Conservation (phyloP, 2,329 filamentous ascomycete species). For the Tolypocladium amazonense region DNA sequence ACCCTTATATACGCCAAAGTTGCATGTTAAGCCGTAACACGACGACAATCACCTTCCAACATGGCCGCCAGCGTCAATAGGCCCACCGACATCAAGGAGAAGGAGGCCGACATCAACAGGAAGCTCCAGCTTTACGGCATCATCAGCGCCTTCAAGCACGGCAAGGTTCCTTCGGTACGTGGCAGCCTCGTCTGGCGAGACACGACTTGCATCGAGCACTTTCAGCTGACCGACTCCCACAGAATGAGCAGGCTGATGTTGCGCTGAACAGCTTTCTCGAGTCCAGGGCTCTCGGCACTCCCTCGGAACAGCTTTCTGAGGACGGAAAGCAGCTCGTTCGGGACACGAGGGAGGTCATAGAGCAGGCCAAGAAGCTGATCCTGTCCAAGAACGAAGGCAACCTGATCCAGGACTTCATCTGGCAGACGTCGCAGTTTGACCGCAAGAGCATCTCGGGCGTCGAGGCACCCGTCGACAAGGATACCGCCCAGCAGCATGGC, state of each 20-base stretch:
- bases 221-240: neutral
- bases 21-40: neutral
- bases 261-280: constrained; percentile 80
- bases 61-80: constrained; percentile 52
- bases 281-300: constrained; percentile 57
- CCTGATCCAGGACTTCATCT: constrained; percentile 92
- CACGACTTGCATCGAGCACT: neutral
- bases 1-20: neutral
- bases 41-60: constrained; percentile 8
- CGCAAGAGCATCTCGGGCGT: constrained; percentile 51
- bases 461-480: constrained; percentile 60
- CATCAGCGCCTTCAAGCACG: constrained; percentile 69
- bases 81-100: constrained; percentile 61
- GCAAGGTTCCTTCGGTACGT: constrained; percentile 82
- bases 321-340: constrained; percentile 73
- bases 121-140: constrained; percentile 97
- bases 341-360: constrained; percentile 70
- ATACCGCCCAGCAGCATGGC: constrained; percentile 70
- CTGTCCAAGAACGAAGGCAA: constrained; percentile 94
- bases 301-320: constrained; percentile 65
- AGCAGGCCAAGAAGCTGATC: constrained; percentile 73
- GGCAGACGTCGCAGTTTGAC: constrained; percentile 73
- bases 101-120: constrained; percentile 79
- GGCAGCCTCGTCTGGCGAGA: neutral
- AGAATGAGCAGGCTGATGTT: constrained; percentile 94